phyloP scores from a whole-genome alignment of 805 yeast genomes.

The Candida fluviatilis region DNA sequence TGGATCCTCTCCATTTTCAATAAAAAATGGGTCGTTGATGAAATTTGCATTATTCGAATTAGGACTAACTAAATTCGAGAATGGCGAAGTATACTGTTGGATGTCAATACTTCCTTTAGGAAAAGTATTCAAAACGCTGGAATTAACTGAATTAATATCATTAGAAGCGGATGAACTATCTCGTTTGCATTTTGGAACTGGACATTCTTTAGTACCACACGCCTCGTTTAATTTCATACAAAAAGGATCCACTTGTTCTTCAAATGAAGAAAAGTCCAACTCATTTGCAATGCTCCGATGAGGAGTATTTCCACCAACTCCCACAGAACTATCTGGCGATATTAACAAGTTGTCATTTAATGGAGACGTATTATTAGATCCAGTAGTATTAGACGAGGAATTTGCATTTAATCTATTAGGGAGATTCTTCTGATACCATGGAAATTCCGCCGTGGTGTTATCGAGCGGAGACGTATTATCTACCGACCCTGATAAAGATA shows the following conservation, averaged over 20 bases:
- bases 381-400: not conserved
- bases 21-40: conserved; percentile 16
- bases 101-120: not conserved
- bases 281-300: conserved; percentile 9
- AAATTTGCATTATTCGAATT: conserved; percentile 9
- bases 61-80: conserved; percentile 18
- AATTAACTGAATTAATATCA: conserved; percentile 1
- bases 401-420: not conserved
- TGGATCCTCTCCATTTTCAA: conserved; percentile 28
- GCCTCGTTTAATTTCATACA: conserved; percentile 75
- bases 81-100: conserved; percentile 16
- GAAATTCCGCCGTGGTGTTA: conserved; percentile 7
- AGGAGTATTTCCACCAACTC: conserved; percentile 14
- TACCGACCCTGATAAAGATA: conserved; percentile 9
- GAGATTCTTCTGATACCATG: conserved; percentile 6
- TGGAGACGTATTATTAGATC: conserved; percentile 22
- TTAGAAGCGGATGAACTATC: conserved; percentile 5
- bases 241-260: conserved; percentile 69
- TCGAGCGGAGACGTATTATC: conserved; percentile 9
- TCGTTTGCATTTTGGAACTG: conserved; percentile 50
- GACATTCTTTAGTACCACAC: conserved; percentile 73
- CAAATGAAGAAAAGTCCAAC: conserved; percentile 35
- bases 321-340: conserved; percentile 27
- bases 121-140: not conserved
- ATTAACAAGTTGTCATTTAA: conserved; percentile 32